These are phyloP conservation scores for Didymella segeticola DNA, from an alignment of 2,329 filamentous ascomycete genomes.

Conservation along the genomic window DNA sequence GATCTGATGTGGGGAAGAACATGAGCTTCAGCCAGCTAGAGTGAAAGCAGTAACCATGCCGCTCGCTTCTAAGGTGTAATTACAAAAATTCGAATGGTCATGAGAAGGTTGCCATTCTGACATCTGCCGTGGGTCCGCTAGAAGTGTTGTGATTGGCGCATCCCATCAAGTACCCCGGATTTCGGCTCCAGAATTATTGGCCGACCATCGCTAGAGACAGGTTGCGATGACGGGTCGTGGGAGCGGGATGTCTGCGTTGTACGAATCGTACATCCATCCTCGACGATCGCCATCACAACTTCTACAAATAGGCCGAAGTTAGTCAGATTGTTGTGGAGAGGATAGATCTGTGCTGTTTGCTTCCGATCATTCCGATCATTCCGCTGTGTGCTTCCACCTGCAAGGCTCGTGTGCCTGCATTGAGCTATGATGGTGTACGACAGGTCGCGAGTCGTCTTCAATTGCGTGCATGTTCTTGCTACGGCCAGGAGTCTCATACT, in stretches of 20 bases:
- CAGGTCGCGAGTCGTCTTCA: too few relatives aligned
- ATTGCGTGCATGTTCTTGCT: too few relatives aligned
- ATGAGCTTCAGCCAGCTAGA: background rate
- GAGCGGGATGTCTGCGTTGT: constrained; percentile 3
- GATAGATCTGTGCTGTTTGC: background rate
- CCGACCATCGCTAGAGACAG: background rate
- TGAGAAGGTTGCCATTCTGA: background rate
- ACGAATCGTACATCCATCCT: constrained; percentile 8
- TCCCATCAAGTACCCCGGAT: background rate
- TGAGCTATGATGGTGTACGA: background rate
- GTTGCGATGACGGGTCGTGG: background rate
- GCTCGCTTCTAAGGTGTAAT: background rate
- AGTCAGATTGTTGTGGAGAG: background rate
- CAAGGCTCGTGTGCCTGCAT: background rate
- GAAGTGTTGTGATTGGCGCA: background rate
- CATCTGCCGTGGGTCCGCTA: background rate
- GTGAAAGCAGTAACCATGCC: background rate
- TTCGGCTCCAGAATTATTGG: constrained; percentile 8
- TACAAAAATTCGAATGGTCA: background rate
- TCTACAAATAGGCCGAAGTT: background rate
- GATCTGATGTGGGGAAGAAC: background rate
- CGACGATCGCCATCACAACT: background rate
- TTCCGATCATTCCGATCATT: background rate
- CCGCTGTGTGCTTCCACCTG: background rate
- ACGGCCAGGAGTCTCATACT: too few relatives aligned